These are phyloP conservation scores for Phlebiopsis gigantea DNA, from an alignment of 768 basidiomycete genomes.

Conservation along the genomic window DNA sequence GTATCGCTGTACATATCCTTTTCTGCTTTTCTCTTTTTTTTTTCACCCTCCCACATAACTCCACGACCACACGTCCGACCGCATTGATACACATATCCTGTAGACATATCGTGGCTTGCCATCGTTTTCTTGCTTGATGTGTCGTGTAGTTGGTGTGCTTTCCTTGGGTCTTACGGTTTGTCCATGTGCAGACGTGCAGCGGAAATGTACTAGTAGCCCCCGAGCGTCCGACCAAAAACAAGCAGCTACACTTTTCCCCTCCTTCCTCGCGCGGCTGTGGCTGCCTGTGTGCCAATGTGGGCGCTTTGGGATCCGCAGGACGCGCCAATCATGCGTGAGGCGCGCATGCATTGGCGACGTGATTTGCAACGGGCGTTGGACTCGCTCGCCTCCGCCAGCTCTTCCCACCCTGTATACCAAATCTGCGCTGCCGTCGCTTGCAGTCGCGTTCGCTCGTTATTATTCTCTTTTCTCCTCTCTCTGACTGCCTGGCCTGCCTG, in stretches of 20 bases:
- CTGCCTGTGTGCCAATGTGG: not conserved
- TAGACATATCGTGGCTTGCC: constrained; percentile 16
- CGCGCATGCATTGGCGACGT: not conserved
- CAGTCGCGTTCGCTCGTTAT: constrained; percentile 10
- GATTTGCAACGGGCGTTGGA: not conserved
- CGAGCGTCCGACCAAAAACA: not conserved
- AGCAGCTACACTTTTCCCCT: not conserved
- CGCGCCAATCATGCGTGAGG: constrained; percentile 2
- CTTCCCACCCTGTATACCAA: constrained; percentile 1
- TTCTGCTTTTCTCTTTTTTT: too few species aligned
- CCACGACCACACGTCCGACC: constrained; percentile 1
- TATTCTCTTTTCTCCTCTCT: constrained; percentile 25
- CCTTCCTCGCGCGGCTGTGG: not conserved
- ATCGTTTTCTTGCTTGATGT: constrained; percentile 21
- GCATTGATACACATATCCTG: constrained; percentile 7
- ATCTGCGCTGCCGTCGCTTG: constrained; percentile 3
- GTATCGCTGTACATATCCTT: too few species aligned
- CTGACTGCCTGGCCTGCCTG: constrained; percentile 17
- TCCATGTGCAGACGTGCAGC: constrained; percentile 11
- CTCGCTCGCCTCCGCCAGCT: not conserved
- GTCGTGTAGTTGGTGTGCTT: constrained; percentile 11
- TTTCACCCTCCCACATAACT: too few species aligned
- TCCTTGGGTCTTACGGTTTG: constrained; percentile 12
- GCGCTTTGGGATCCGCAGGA: not conserved
- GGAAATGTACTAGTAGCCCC: constrained; percentile 16